A percentile compares a stretch with the other conserved stretches of the same genome.
phyloP scores from a whole-genome alignment of 164 flowering plant species.

The Umbellularia californica region DNA sequence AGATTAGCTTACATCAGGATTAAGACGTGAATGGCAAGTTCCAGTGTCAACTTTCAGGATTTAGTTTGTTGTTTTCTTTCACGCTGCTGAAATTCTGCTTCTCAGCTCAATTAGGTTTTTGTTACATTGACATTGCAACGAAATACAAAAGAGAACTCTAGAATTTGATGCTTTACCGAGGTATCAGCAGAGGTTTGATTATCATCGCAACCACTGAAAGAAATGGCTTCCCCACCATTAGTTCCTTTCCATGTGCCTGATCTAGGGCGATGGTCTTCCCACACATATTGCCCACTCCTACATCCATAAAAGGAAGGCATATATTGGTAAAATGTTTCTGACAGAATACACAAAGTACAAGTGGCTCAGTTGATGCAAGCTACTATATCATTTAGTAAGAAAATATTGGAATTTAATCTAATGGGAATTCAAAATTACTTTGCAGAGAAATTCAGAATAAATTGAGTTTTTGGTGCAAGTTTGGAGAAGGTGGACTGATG shows the following conservation, averaged over 20 bases:
- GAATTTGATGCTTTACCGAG: constrained; percentile 38
- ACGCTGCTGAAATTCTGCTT: background rate
- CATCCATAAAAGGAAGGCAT: background rate
- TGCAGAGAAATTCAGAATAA: too few species aligned
- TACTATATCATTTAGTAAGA: background rate
- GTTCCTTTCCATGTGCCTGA: constrained; percentile 70
- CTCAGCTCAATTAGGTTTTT: background rate
- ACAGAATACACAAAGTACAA: background rate
- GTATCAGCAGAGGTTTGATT: constrained; percentile 80
- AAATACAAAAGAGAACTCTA: background rate
- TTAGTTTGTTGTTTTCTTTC: background rate
- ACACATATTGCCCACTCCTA: constrained; percentile 55
- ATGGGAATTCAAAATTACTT: too few species aligned
- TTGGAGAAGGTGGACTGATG: too few species aligned
- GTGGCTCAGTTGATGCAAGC: background rate
- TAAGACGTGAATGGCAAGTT: background rate
- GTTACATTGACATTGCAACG: background rate
- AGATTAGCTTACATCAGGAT: background rate
- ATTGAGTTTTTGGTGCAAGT: too few species aligned
- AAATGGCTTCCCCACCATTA: constrained; percentile 67
- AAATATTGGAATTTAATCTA: background rate
- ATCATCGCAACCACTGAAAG: constrained; percentile 82
- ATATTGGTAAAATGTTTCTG: background rate
- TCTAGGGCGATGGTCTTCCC: constrained; percentile 76
- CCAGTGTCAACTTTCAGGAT: background rate